A percentile compares a stretch with the other conserved stretches of the same genome.
Evolutionary conservation across 2,329 filamentous ascomycete species (phyloP).

Genomic region (Sordariomycetes sp.): DNA sequence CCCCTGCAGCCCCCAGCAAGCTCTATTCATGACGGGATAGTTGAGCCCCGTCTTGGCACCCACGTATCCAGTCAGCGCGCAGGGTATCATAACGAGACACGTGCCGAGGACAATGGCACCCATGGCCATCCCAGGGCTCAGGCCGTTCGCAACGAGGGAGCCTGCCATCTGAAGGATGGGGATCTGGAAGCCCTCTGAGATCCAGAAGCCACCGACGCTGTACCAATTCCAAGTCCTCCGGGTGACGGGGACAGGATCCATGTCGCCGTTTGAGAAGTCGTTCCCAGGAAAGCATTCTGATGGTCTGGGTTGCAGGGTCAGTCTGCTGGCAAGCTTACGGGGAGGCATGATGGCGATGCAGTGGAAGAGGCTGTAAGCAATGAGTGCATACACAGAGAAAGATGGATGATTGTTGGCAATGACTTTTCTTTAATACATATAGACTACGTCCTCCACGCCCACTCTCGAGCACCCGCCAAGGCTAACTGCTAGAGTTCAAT

Average conservation of each 20-base stretch:
- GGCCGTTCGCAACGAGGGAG: slow-evolving; percentile 4
- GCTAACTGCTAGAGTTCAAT: neutral
- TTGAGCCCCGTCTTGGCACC: slow-evolving; percentile 17
- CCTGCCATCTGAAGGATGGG: slow-evolving; percentile 6
- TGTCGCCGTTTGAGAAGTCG: slow-evolving; percentile 9
- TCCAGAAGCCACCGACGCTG: slow-evolving; percentile 10
- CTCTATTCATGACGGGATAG: slow-evolving; percentile 18
- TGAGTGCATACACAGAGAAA: neutral
- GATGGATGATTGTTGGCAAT: neutral
- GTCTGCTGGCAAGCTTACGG: slow-evolving; percentile 2
- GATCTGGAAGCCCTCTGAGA: slow-evolving; percentile 10
- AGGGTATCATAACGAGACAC: slow-evolving; percentile 8
- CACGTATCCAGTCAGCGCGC: slow-evolving; percentile 10
- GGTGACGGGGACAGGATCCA: slow-evolving; percentile 10
- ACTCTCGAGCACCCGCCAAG: neutral
- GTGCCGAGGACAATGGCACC: slow-evolving; percentile 10
- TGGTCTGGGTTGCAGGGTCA: slow-evolving; percentile 5
- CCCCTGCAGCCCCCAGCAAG: slow-evolving; percentile 16
- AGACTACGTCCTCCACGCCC: neutral
- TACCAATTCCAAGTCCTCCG: slow-evolving; percentile 10
- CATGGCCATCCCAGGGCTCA: slow-evolving; percentile 10
- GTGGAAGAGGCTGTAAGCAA: neutral
- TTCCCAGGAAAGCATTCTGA: slow-evolving; percentile 6
- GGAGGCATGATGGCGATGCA: slow-evolving; percentile 1
- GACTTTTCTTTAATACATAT: neutral